phyloP scores from a whole-genome alignment of 2,329 filamentous ascomycete genomes.

The Alternaria triticimaculans region DNA sequence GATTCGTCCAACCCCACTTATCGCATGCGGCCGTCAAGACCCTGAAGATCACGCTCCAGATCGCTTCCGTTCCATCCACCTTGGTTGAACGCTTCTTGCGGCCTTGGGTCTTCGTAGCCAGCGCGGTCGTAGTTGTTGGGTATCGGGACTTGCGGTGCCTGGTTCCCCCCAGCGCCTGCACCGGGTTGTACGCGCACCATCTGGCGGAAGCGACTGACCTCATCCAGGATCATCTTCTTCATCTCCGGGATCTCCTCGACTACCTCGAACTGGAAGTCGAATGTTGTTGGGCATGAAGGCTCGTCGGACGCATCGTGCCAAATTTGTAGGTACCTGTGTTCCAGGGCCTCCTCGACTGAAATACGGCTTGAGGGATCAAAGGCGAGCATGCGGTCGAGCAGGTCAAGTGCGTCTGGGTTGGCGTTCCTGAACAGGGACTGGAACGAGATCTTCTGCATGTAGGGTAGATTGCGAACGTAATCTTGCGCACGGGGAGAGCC shows the following conservation, averaged over 20 bases:
- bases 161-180: slow-evolving; percentile 44
- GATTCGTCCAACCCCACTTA: slow-evolving; percentile 7
- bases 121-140: slow-evolving; percentile 66
- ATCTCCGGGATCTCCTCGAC: slow-evolving; percentile 93
- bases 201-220: slow-evolving; percentile 84
- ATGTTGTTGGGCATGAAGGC: slow-evolving; percentile 88
- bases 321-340: slow-evolving; percentile 95
- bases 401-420: slow-evolving; percentile 93
- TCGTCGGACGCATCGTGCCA: slow-evolving; percentile 99
- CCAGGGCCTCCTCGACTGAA: slow-evolving; percentile 90
- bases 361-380: slow-evolving; percentile 96
- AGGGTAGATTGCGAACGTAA: slow-evolving; percentile 95
- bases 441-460: slow-evolving; percentile 94
- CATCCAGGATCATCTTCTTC: slow-evolving; percentile 96
- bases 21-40: slow-evolving; percentile 43
- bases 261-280: slow-evolving; percentile 99
- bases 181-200: slow-evolving; percentile 55
- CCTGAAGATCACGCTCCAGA: slow-evolving; percentile 59
- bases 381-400: slow-evolving; percentile 95
- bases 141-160: slow-evolving; percentile 64
- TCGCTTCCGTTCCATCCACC: slow-evolving; percentile 46
- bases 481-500: slow-evolving; percentile 95
- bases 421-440: slow-evolving; percentile 87
- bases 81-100: slow-evolving; percentile 61
- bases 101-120: slow-evolving; percentile 67